phyloP scores from a whole-genome alignment of 2,329 filamentous ascomycete species.

The Trichophaea hybrida region DNA sequence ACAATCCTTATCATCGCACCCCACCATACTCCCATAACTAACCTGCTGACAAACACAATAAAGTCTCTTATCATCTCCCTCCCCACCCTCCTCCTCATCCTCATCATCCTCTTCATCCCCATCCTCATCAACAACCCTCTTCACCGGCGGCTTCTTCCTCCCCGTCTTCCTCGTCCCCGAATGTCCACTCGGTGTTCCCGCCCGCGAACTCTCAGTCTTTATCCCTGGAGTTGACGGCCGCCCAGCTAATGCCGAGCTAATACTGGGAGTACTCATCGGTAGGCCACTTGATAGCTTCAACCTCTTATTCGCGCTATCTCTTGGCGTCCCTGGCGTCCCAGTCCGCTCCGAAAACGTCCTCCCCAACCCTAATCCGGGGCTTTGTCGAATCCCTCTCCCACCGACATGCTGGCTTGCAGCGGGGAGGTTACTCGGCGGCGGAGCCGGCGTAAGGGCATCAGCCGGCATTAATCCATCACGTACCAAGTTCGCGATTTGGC shows the following conservation, averaged over 20 bases:
- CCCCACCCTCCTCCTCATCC: slow-evolving; percentile 49
- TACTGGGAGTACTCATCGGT: neutral
- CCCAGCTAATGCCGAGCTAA: neutral
- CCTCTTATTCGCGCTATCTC: neutral
- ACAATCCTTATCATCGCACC: slow-evolving; percentile 71
- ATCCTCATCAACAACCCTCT: slow-evolving; percentile 35
- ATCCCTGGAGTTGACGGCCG: neutral
- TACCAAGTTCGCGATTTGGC: slow-evolving; percentile 38
- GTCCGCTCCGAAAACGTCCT: neutral
- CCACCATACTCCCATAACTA: slow-evolving; percentile 78
- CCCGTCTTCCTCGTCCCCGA: slow-evolving; percentile 15
- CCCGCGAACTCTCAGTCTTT: neutral
- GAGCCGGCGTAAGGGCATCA: slow-evolving; percentile 35
- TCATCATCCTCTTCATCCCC: slow-evolving; percentile 41
- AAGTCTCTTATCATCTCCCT: slow-evolving; percentile 57
- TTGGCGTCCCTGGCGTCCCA: neutral
- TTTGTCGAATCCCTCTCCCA: neutral
- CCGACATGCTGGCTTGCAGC: slow-evolving; percentile 3
- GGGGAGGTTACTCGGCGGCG: slow-evolving; percentile 21
- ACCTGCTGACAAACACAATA: slow-evolving; percentile 75
- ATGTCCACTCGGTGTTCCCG: slow-evolving; percentile 2
- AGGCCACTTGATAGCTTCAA: neutral
- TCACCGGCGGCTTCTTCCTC: slow-evolving; percentile 21
- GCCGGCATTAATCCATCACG: slow-evolving; percentile 38
- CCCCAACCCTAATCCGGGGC: neutral